Evolutionary conservation across 768 basidiomycete species (phyloP), one percentile per base, ranked within the genome.

Genomic region (Tremella yokohamensis): DNA sequence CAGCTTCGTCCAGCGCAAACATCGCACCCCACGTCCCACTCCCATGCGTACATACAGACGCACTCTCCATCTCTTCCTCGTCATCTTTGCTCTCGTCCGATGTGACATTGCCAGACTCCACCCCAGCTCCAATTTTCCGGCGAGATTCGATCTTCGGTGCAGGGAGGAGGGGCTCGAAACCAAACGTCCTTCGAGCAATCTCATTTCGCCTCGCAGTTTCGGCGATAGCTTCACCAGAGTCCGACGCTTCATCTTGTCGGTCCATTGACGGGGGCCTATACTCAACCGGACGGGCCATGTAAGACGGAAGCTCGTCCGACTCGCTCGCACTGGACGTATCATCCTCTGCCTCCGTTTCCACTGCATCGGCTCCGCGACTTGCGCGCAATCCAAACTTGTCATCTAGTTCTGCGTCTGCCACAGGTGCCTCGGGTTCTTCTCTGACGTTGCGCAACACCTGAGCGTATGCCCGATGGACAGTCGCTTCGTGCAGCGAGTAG

Each of bases 401-500:
- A 11, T 34, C 29, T 34, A 11, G 6, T 6, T 45, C 6, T 6
- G 4, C n/a, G 22, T 45, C n/a, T 6, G 15, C 15, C 6, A 18
- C n/a, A 22, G 42, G 42, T 8, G 22, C 42, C 22, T 45, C 42
- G n/a, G 8, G 6, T 18, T 45, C 42, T 15, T 45, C 42, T 16
- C 22, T 45, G 6, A 45, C 42, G n/a, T 45, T 45, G n/a, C n/a
- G n/a, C 42, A 45, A 16, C 7, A 45, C 42, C 42, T 45, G 42
- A 16, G 42, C 42, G 15, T 45, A 45, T 18, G 47, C 55, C 34
- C 24, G 20, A 26, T 49, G 40, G 8, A 60, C 58, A 0, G 58
- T 63, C 2, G 62, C 62, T 49, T 60, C 47, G 16, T 40, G 40
- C 8, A 60, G 26, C 40, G 54, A 53, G 22, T 45, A 45, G 22